Evolutionary conservation across 441 rosid species (phyloP).

Genomic region (Eutrema salsugineum): DNA sequence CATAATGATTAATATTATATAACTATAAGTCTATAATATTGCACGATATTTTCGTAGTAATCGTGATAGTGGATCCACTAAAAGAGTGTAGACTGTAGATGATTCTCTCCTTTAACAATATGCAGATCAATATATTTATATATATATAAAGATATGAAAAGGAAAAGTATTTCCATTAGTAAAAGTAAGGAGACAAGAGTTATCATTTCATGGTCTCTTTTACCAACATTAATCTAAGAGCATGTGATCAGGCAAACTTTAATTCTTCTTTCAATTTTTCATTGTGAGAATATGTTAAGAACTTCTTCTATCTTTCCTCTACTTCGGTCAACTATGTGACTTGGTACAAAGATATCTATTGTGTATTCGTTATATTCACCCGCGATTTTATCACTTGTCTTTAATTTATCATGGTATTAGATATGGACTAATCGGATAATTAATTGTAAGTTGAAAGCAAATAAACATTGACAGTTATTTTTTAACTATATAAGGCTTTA

Average conservation of each 20-base stretch:
- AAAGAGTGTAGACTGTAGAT: background rate
- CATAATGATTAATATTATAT: background rate
- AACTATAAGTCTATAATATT: background rate
- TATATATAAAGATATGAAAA: background rate
- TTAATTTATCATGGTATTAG: background rate
- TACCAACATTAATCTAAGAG: constrained; percentile 28
- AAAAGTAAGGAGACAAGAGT: constrained; percentile 30
- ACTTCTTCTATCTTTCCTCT: background rate
- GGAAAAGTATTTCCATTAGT: constrained; percentile 13
- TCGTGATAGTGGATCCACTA: background rate
- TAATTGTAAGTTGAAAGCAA: background rate
- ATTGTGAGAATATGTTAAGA: background rate
- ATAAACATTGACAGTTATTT: background rate
- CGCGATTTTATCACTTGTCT: too few relatives aligned
- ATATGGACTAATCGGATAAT: background rate
- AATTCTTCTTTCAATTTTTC: background rate
- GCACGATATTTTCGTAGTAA: background rate
- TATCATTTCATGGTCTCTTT: constrained; percentile 32
- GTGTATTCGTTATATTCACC: too few relatives aligned
- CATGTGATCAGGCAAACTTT: constrained; percentile 9
- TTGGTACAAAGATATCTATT: too few relatives aligned
- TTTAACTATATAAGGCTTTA: too few relatives aligned
- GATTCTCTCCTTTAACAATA: background rate
- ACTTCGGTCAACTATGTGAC: background rate
- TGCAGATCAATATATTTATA: background rate